Evolutionary conservation across 306 rosid genomes (phyloP).

Genomic region (Clitoria ternatea): DNA sequence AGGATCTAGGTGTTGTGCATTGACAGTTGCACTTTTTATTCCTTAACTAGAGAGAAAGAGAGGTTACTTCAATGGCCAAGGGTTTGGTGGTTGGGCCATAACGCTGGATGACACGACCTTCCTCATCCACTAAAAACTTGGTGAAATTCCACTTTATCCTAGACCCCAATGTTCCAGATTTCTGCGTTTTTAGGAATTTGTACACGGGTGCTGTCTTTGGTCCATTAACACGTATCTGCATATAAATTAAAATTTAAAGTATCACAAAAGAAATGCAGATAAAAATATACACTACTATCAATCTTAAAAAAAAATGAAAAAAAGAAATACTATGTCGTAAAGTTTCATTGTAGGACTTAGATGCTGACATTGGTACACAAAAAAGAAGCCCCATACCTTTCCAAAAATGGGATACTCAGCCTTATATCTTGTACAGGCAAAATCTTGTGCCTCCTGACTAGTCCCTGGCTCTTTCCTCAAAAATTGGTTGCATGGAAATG

Average conservation of each 20-base stretch:
- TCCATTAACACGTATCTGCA: slow-evolving; percentile 80
- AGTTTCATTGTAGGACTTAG: background rate
- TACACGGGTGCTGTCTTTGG: slow-evolving; percentile 55
- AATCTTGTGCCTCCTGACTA: slow-evolving; percentile 60
- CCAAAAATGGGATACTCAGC: slow-evolving; percentile 88
- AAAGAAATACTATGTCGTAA: background rate
- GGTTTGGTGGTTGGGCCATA: slow-evolving; percentile 69
- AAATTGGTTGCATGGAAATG: slow-evolving; percentile 97
- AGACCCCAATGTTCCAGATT: slow-evolving; percentile 56
- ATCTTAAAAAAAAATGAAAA: background rate
- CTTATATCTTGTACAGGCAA: slow-evolving; percentile 77
- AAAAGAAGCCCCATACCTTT: slow-evolving; percentile 47
- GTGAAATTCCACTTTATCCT: slow-evolving; percentile 97
- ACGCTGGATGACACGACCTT: slow-evolving; percentile 65
- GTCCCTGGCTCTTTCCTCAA: slow-evolving; percentile 83
- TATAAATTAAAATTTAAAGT: background rate
- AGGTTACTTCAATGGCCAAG: slow-evolving; percentile 57
- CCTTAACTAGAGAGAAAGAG: background rate
- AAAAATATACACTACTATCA: background rate
- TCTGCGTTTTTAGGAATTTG: slow-evolving; percentile 70
- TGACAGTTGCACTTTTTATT: too few relatives aligned
- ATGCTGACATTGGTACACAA: background rate
- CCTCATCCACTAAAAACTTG: slow-evolving; percentile 70
- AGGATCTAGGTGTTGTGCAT: too few relatives aligned
- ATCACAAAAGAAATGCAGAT: too few relatives aligned